A percentile compares a stretch with the other conserved stretches of the same genome.
These are phyloP conservation scores for Gryganskiella cystojenkinii DNA, from an alignment of 192 early-diverging fungal species.

Conservation along the genomic window DNA sequence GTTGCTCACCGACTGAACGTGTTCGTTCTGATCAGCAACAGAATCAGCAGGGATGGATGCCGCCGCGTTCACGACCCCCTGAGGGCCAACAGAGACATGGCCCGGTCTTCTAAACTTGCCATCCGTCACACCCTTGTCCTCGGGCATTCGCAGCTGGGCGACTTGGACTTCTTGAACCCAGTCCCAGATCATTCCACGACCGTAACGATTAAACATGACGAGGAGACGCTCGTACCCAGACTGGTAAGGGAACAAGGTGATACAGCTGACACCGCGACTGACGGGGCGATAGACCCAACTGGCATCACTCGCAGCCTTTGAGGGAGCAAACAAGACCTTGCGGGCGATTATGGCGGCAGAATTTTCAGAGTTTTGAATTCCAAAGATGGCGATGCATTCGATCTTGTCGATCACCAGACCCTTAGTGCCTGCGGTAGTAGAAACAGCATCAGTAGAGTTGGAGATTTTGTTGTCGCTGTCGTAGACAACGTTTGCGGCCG, in stretches of 20 bases:
- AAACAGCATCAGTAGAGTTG: too few relatives aligned
- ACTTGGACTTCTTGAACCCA: conserved; percentile 37
- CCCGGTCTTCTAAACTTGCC: neutral
- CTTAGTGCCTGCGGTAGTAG: too few relatives aligned
- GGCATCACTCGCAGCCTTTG: neutral
- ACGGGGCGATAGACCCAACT: conserved; percentile 16
- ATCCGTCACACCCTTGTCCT: neutral
- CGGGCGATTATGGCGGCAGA: conserved; percentile 30
- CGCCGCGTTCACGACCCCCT: too few relatives aligned
- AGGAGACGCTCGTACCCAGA: conserved; percentile 26
- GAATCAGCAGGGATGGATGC: too few relatives aligned
- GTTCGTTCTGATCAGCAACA: too few relatives aligned
- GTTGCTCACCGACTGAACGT: too few relatives aligned
- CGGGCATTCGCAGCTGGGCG: conserved; percentile 14
- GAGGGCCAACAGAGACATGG: too few relatives aligned
- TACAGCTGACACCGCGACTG: conserved; percentile 37
- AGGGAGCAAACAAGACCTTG: conserved; percentile 18
- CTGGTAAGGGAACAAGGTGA: conserved; percentile 29
- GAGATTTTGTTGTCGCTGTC: too few relatives aligned
- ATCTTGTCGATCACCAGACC: neutral
- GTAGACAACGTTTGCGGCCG: too few relatives aligned
- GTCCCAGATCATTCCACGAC: conserved; percentile 45
- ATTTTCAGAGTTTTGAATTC: conserved; percentile 18
- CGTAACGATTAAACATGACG: conserved; percentile 31
- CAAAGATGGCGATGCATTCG: conserved; percentile 41